Evolutionary conservation across 2,329 filamentous ascomycete genomes (phyloP), one percentile per base, ranked within the genome.

Genomic region (Exophiala sideris): DNA sequence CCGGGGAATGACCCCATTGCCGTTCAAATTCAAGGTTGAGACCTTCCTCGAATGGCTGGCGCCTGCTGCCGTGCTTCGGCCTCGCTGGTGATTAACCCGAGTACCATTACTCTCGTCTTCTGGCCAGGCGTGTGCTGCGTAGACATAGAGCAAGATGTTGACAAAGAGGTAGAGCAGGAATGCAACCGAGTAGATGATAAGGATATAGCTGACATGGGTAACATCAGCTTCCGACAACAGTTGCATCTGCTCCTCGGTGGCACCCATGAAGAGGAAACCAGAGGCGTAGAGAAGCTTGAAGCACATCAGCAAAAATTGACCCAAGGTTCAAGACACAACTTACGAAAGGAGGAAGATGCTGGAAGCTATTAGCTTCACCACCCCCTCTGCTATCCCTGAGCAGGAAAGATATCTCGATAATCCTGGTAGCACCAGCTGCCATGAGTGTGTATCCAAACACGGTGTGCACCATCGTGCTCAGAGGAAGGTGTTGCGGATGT

Each of bases 231-330:
- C 76, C 38, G 83, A 79, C 4, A 97, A 77, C 1, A 96, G 76
- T 18, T 78, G 67, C 89, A 97, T 96, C 72, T 97, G 94, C 73
- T 99, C 91, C 70, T 97, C 94, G 0, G 91, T 97, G 12, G 94
- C 92, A 32, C 90, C 88, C 91, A 97, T 95, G 75, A 99, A 99
- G 38, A 99, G 79, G 74, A 97, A 96, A 1, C 94, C 94, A 3
- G 91, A 88, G 5, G 91, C 91, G 66, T 89, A 95, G 24, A 99
- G 81, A 38, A 97, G 80, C 91, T 95, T 65, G 60, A 56, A 9
- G 8, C 33, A 45, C 11, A 51, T 70, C 60, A 69, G 66, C 63
- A 35, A 65, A 59, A 21, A 6, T 44, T 46, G 3, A 3, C 44
- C 14, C 46, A 66, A 51, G 66, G 56, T 52, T 40, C 49, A 49